Base-by-base conservation (phyloP, 805 yeast species). In the Huiozyma sinensis region DNA sequence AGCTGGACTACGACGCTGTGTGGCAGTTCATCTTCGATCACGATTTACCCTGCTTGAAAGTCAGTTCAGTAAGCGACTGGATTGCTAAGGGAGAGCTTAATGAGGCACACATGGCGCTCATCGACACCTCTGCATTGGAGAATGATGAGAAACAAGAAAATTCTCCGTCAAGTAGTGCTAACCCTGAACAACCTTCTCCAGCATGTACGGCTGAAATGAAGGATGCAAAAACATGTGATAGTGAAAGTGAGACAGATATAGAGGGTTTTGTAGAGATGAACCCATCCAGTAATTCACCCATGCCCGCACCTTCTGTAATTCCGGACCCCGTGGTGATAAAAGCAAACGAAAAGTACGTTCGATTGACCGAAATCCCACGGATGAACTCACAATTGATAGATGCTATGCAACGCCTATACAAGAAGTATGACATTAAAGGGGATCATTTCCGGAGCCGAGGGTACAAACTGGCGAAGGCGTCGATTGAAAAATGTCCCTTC, bases 391-490 rank as follows among this genome's bases (percentile, higher is more conserved):
- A 38, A 10, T 42, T 61, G 6, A 46, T 54, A 10, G 42, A 45
- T 4, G 50, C 55, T 5, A 42, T 61, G 31, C 45, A 47, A 6
- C 46, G 37, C 13, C 42, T 61, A 5, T 47, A 53, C 5, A 49
- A 47, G 30, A 58, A 53, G 41, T 58, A 56, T 44, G 48, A 48
- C 32, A 42, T 51, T 1, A 49, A 57, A 41, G 62, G 63, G 6
- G 65, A 61, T 43, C 39, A 34, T 32, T 59, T 50, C 41, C 48
- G 65, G 13, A 44, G 57, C 7, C 52, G 60, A 42, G 48, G 63
- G 36, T 61, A 61, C 40, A 50, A 46, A 39, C 40, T 60, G 10
- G 64, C 64, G 12, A 49, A 44, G 17, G 47, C 47, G 11, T 51
- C 60, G 1, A 47, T 61, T 12, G 48, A 52, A 36, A 45, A 44